phyloP scores from a whole-genome alignment of 495 filamentous ascomycete species.

The Tuber melanosporum region DNA sequence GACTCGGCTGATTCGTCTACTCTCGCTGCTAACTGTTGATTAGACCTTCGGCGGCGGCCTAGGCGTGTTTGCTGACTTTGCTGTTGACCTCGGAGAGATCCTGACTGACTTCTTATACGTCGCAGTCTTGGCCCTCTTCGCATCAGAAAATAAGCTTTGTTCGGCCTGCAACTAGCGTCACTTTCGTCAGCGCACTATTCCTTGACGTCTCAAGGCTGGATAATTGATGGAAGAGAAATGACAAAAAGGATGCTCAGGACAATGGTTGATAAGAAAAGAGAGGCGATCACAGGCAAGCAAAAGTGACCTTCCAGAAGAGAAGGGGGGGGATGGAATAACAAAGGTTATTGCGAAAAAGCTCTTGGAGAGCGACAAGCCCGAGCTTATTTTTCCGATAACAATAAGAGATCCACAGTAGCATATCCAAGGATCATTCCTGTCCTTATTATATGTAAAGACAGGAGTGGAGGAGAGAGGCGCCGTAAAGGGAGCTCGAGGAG shows the following conservation, averaged over 20 bases:
- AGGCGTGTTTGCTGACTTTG: constrained; percentile 33
- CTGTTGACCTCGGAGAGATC: constrained; percentile 33
- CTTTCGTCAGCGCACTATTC: constrained; percentile 38
- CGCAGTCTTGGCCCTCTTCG: constrained; percentile 38
- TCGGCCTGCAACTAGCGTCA: constrained; percentile 32
- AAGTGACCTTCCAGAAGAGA: constrained; percentile 15
- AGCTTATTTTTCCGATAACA: constrained; percentile 22
- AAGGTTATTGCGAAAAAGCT: constrained; percentile 22
- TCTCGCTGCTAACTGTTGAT: constrained; percentile 16
- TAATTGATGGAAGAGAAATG: constrained; percentile 25
- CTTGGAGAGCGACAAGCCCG: constrained; percentile 13
- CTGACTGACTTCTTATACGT: constrained; percentile 35
- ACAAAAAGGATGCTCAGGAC: constrained; percentile 22
- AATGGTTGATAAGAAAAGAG: constrained; percentile 28
- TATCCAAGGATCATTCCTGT: constrained; percentile 29
- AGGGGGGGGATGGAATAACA: constrained; percentile 11
- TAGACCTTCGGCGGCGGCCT: constrained; percentile 29
- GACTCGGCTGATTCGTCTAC: constrained; percentile 13
- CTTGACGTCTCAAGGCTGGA: constrained; percentile 13
- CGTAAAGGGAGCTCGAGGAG: constrained; percentile 13
- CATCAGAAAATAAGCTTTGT: constrained; percentile 34
- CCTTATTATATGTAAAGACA: constrained; percentile 33
- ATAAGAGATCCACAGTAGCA: constrained; percentile 30
- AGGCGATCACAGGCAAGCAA: constrained; percentile 19
- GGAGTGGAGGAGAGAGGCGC: constrained; percentile 18